Evolutionary conservation across 768 basidiomycete genomes (phyloP), one percentile per base, ranked within the genome.

Genomic region (Suillus weaverae): DNA sequence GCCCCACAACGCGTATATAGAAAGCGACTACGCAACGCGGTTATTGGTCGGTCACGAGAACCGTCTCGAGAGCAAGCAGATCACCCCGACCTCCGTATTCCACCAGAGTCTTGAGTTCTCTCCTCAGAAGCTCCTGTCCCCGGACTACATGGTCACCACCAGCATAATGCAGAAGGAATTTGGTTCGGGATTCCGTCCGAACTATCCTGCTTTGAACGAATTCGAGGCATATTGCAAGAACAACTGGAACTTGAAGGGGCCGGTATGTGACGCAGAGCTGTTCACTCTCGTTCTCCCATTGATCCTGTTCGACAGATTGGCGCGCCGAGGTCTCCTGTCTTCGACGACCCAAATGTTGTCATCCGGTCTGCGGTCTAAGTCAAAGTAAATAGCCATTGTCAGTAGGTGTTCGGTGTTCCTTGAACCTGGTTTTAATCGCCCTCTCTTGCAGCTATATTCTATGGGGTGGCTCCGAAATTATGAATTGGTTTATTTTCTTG

Each of bases 1-100:
- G 32, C 63, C 63, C 10, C 56, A 60, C n/a, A 64, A 64, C 30
- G 63, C 63, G 32, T 64, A 64, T 53, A 38, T 32, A 0, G 63
- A 64, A 35, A 16, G n/a, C 18, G n/a, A 56, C n/a, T 26, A 20
- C 9, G 0, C 7, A 7, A 14, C 32, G 20, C 56, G 38, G 8
- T 3, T n/a, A 9, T 9, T 10, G 8, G 33, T 64, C 16, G 63
- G 63, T 16, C 63, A 64, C 43, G 33, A 64, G 51, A 64, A 56
- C 11, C 63, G 63, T 22, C 63, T 64, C 20, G 53, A 57, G 26
- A 63, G 62, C 55, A 7, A 22, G 43, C 54, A 57, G 36, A 38
- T 63, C 30, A 36, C 36, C 7, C 43, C 30, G 39, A 48, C n/a
- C 50, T 57, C 62, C 39, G 3, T 20, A 26, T 63, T 56, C 54